These are phyloP conservation scores for Backusella westeae DNA, from an alignment of 192 early-diverging fungal species.

Conservation along the genomic window DNA sequence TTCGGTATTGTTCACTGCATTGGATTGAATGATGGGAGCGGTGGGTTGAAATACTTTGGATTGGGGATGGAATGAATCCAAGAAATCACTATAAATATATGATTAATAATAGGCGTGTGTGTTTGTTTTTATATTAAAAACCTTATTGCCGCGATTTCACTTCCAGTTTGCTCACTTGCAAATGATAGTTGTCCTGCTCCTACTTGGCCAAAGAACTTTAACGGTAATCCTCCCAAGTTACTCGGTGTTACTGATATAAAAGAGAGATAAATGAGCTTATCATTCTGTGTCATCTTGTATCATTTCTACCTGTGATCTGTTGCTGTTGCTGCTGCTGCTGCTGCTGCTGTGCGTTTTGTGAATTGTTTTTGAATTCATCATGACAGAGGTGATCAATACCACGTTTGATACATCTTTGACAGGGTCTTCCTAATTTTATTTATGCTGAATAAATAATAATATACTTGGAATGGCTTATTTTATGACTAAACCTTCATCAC, in stretches of 20 bases:
- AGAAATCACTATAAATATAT: conserved; percentile 40
- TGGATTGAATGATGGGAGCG: conserved; percentile 18
- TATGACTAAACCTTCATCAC: conserved; percentile 65
- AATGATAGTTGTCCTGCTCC: conserved; percentile 59
- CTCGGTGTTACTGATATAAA: conserved; percentile 12
- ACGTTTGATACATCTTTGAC: conserved; percentile 92
- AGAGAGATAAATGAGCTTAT: background rate
- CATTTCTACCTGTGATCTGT: conserved; percentile 16
- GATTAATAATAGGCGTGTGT: background rate
- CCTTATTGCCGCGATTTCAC: conserved; percentile 74
- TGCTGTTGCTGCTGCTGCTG: background rate
- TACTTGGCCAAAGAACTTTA: conserved; percentile 39
- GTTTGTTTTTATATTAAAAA: background rate
- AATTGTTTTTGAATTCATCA: conserved; percentile 67
- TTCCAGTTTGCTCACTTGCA: conserved; percentile 71
- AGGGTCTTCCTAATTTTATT: conserved; percentile 57
- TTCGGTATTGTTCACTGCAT: conserved; percentile 41
- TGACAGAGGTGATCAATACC: conserved; percentile 90
- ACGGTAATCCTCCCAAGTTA: conserved; percentile 30
- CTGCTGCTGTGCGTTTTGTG: conserved; percentile 15
- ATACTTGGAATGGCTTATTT: background rate
- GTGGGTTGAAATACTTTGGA: conserved; percentile 14
- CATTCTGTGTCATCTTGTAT: background rate
- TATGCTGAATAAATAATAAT: background rate
- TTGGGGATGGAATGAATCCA: conserved; percentile 48